Base-by-base conservation (phyloP, 768 basidiomycete genomes). In the Solioccasus polychromus region DNA sequence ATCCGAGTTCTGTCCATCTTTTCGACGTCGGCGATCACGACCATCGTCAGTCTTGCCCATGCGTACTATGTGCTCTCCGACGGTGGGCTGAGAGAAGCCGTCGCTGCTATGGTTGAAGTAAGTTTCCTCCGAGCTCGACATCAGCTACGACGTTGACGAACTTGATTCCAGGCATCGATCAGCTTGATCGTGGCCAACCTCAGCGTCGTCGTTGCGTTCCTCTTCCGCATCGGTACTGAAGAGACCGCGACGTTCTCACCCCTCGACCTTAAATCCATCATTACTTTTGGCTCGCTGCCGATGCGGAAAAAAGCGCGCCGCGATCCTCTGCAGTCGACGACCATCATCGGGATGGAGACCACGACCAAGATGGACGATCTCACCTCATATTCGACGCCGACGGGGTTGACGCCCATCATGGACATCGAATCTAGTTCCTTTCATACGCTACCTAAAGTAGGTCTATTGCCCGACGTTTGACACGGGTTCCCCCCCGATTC, bases 141-240 rank as follows among this genome's bases (percentile, higher is more conserved):
- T n/a, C n/a, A n/a, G n/a, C n/a, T n/a, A n/a, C n/a, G n/a, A n/a
- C n/a, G n/a, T n/a, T n/a, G n/a, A n/a, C n/a, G n/a, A n/a, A n/a
- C n/a, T n/a, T n/a, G n/a, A n/a, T n/a, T n/a, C n/a, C 32, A 47
- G 45, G 34, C 22, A 28, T 47, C 45, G 1, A 4, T 35, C 3
- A 40, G 39, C 20, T 41, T 47, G 45, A 47, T 47, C 7, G n/a
- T n/a, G n/a, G n/a, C n/a, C n/a, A n/a, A n/a, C n/a, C n/a, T n/a
- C n/a, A n/a, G n/a, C n/a, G n/a, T 47, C 6, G 45, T 47, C 20
- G 32, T 41, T 8, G 45, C 45, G 8, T 34, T 47, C 34, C 26
- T 47, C 39, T 47, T 47, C 39, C 45, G 45, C 45, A 47, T 47
- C 22, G 34, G 34, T 7, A 20, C 45, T 2, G 45, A 47, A 17